A percentile compares a stretch with the other conserved stretches of the same genome.
Evolutionary conservation across 495 filamentous ascomycete genomes (phyloP).

Genomic region (Friedmanniomyces simplex): DNA sequence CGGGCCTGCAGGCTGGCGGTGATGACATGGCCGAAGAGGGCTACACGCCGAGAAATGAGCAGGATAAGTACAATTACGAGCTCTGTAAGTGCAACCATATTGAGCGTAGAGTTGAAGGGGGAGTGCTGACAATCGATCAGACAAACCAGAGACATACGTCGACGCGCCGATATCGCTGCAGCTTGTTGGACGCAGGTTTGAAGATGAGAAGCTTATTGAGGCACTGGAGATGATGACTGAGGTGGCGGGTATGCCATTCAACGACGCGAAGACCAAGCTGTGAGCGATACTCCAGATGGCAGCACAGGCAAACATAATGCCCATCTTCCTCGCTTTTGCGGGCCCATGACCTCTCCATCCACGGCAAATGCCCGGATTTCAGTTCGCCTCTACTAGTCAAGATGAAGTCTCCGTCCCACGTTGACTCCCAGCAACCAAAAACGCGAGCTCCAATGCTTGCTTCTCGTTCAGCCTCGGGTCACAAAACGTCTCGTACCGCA

Average conservation of each 20-base stretch:
- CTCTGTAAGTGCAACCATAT: conserved; percentile 10
- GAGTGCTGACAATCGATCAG: conserved; percentile 10
- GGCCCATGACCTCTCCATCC: not conserved
- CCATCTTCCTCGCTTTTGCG: not conserved
- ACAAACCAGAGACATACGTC: conserved; percentile 25
- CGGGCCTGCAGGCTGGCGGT: conserved; percentile 41
- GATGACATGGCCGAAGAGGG: conserved; percentile 26
- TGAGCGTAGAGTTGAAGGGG: not conserved
- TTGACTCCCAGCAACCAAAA: conserved; percentile 82
- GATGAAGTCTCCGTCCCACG: conserved; percentile 24
- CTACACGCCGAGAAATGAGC: conserved; percentile 30
- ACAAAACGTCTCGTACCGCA: conserved; percentile 90
- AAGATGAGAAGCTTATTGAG: conserved; percentile 25
- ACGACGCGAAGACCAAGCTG: not conserved
- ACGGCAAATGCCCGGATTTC: not conserved
- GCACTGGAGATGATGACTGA: conserved; percentile 31
- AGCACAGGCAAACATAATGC: not conserved
- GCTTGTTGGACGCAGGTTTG: conserved; percentile 18
- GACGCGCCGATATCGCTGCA: conserved; percentile 23
- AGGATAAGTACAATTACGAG: conserved; percentile 36
- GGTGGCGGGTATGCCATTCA: conserved; percentile 20
- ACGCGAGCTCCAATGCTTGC: conserved; percentile 89
- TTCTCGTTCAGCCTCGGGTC: conserved; percentile 95
- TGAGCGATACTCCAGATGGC: not conserved
- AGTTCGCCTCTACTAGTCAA: no score